Evolutionary conservation across 306 rosid genomes (phyloP).

Genomic region (Rubus idaeus): DNA sequence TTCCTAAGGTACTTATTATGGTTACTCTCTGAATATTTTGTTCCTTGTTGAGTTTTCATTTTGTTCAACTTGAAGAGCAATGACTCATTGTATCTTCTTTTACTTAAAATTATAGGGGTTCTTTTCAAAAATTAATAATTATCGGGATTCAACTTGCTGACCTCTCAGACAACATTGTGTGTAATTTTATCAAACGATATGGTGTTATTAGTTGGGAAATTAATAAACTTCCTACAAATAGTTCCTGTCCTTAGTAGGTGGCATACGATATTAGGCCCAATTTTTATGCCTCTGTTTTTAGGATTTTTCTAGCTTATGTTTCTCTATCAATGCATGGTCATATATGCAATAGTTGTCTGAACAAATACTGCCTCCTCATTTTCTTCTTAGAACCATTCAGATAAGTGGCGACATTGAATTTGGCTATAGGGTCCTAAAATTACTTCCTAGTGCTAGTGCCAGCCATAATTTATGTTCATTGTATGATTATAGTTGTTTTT

Average conservation of each 20-base stretch:
- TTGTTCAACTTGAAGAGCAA: background rate
- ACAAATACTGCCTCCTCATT: background rate
- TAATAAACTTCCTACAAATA: background rate
- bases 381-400: background rate
- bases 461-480: background rate
- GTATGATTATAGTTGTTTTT: slow-evolving; percentile 6
- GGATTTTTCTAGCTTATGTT: background rate
- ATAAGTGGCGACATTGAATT: no score
- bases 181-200: background rate
- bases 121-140: no score
- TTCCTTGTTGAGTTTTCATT: background rate
- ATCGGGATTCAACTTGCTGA: background rate
- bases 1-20: slow-evolving; percentile 58
- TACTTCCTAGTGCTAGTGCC: background rate
- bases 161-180: background rate
- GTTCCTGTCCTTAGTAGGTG: background rate
- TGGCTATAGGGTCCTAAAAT: background rate
- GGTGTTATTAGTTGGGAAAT: background rate
- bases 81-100: background rate
- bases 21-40: slow-evolving; percentile 16
- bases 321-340: background rate
- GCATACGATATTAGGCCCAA: no score
- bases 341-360: background rate
- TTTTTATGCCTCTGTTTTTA: background rate
- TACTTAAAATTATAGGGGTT: background rate